These are phyloP conservation scores for Microsporum ferrugineum DNA, from an alignment of 2,329 filamentous ascomycete species.

Conservation along the genomic window DNA sequence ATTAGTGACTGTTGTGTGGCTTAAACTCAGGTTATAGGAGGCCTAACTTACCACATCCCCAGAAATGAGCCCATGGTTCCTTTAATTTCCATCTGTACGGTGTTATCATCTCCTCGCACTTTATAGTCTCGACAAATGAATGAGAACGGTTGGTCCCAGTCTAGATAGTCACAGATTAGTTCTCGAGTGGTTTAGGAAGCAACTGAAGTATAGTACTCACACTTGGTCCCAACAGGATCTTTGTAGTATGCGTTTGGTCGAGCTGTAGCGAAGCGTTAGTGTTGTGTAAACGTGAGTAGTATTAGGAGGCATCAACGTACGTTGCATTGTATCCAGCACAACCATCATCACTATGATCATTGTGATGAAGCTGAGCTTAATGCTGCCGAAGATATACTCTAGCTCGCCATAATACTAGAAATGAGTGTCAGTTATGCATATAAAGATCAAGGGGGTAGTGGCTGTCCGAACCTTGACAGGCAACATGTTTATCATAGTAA, in stretches of 20 bases:
- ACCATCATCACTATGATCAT: constrained; percentile 35
- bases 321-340: constrained; percentile 30
- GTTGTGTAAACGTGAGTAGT: not conserved
- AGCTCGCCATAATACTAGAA: constrained; percentile 28
- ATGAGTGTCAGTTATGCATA: not conserved
- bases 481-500: constrained; percentile 27
- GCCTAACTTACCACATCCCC: constrained; percentile 27
- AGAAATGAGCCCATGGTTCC: constrained; percentile 30
- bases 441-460: not conserved
- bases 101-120: constrained; percentile 23
- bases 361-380: constrained; percentile 31
- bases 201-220: constrained; percentile 17
- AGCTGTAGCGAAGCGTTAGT: constrained; percentile 18
- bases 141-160: constrained; percentile 28
- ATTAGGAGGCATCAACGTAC: constrained; percentile 17
- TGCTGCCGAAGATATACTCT: constrained; percentile 27
- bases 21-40: not conserved
- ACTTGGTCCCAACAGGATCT: constrained; percentile 26
- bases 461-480: constrained; percentile 22
- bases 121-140: constrained; percentile 29
- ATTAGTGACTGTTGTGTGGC: constrained; percentile 15
- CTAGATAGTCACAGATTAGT: constrained; percentile 12
- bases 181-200: not conserved
- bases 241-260: constrained; percentile 28
- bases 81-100: constrained; percentile 21